These are phyloP conservation scores for Leccinum pellstonianum DNA, from an alignment of 768 basidiomycete species.

Conservation along the genomic window DNA sequence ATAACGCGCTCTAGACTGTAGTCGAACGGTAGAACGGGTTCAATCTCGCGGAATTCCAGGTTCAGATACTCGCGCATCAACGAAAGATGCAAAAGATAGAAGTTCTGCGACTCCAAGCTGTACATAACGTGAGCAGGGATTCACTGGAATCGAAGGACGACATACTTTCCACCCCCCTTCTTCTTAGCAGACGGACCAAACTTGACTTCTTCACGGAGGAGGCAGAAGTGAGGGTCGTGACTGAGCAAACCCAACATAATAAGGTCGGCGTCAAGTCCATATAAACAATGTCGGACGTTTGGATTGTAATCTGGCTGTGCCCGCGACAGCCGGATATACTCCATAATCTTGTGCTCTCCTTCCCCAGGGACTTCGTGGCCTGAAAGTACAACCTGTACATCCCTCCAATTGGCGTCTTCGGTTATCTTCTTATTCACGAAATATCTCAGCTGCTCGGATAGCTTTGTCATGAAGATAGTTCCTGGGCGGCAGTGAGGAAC, in stretches of 20 bases:
- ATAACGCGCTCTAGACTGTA: conserved; percentile 94
- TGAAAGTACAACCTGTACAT: conserved; percentile 88
- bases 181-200: conserved; percentile 81
- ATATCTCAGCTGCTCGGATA: conserved; percentile 92
- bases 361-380: conserved; percentile 99
- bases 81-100: conserved; percentile 92
- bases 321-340: conserved; percentile 92
- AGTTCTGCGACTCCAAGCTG: conserved; percentile 77
- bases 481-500: conserved; percentile 42
- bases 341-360: conserved; percentile 99
- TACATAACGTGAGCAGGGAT: conserved; percentile 9
- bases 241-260: conserved; percentile 97
- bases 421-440: conserved; percentile 98
- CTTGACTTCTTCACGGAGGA: conserved; percentile 96
- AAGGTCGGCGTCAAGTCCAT: conserved; percentile 96
- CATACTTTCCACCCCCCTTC: conserved; percentile 61
- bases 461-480: conserved; percentile 90
- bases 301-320: conserved; percentile 97
- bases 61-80: conserved; percentile 97
- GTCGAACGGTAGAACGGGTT: conserved; percentile 63
- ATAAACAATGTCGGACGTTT: conserved; percentile 95
- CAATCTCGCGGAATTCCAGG: conserved; percentile 84
- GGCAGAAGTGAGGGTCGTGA: conserved; percentile 98
- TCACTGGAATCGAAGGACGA: neutral
- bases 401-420: conserved; percentile 94